Evolutionary conservation across 1,284 basidiomycete species (phyloP).

Genomic region (Ganoderma sinense): DNA sequence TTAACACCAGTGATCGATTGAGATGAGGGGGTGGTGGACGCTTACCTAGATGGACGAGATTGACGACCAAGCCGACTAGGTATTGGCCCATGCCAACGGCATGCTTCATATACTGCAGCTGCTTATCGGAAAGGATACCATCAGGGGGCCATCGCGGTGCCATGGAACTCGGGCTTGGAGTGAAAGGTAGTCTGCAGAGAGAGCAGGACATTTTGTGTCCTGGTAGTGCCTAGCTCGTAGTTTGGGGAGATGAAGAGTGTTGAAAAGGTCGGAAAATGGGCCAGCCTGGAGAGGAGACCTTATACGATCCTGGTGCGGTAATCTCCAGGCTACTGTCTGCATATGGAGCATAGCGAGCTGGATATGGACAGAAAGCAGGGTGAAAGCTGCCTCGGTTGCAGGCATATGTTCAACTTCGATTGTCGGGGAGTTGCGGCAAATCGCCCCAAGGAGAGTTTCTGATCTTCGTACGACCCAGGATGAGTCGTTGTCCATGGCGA

Average conservation of each 20-base stretch:
- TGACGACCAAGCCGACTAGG: constrained; percentile 17
- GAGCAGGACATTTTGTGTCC: constrained; percentile 34
- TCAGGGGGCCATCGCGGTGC: constrained; percentile 29
- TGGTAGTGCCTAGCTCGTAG: background rate
- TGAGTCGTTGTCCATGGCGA: constrained; percentile 4
- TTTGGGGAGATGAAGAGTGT: background rate
- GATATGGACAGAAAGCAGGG: background rate
- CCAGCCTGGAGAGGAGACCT: background rate
- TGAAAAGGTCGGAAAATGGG: background rate
- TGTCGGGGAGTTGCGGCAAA: background rate
- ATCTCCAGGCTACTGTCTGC: background rate
- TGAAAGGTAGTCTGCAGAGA: constrained; percentile 37
- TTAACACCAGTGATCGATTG: background rate
- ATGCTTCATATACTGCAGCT: constrained; percentile 30
- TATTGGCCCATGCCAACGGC: constrained; percentile 27
- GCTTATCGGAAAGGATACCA: constrained; percentile 30
- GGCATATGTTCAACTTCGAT: constrained; percentile 1
- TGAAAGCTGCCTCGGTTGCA: background rate
- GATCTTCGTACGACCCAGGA: background rate
- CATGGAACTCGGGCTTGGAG: constrained; percentile 24
- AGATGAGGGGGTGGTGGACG: background rate
- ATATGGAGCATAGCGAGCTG: background rate
- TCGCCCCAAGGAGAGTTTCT: background rate
- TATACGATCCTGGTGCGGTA: background rate
- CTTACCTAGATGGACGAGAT: constrained; percentile 17